A percentile compares a stretch with the other conserved stretches of the same genome.
Evolutionary conservation across 2,329 filamentous ascomycete genomes (phyloP).

Genomic region (Fusarium azukiicola): DNA sequence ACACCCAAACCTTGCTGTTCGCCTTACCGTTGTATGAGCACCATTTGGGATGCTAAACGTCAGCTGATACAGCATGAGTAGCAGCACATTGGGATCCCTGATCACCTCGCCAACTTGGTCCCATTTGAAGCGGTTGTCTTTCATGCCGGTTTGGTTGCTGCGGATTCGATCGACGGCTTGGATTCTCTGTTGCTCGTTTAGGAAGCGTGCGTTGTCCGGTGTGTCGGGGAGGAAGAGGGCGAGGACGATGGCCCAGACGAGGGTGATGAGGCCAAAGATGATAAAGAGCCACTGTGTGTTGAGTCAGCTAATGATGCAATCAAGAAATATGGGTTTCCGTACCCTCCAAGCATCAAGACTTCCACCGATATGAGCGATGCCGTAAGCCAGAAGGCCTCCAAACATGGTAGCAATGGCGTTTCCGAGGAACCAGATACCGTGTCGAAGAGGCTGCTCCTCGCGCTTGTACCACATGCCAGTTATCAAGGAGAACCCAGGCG

Average conservation of each 20-base stretch:
- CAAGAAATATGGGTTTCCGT: neutral
- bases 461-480: constrained; percentile 53
- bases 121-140: constrained; percentile 47
- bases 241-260: constrained; percentile 39
- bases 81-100: constrained; percentile 45
- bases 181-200: constrained; percentile 36
- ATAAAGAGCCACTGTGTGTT: constrained; percentile 45
- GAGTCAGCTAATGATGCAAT: neutral
- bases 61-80: constrained; percentile 48
- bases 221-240: constrained; percentile 45
- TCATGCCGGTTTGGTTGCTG: constrained; percentile 48
- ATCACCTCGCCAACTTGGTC: constrained; percentile 48
- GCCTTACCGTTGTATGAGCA: constrained; percentile 45
- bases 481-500: constrained; percentile 47
- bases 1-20: rapidly evolving
- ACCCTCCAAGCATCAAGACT: constrained; percentile 43
- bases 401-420: constrained; percentile 49
- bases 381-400: constrained; percentile 48
- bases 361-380: constrained; percentile 47
- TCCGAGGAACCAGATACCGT: constrained; percentile 50
- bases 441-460: constrained; percentile 49
- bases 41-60: constrained; percentile 49
- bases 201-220: constrained; percentile 42
- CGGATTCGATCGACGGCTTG: constrained; percentile 45
- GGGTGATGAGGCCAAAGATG: constrained; percentile 50